Evolutionary conservation across 1,284 basidiomycete species (phyloP).

Genomic region (Ganoderma resinaceum): DNA sequence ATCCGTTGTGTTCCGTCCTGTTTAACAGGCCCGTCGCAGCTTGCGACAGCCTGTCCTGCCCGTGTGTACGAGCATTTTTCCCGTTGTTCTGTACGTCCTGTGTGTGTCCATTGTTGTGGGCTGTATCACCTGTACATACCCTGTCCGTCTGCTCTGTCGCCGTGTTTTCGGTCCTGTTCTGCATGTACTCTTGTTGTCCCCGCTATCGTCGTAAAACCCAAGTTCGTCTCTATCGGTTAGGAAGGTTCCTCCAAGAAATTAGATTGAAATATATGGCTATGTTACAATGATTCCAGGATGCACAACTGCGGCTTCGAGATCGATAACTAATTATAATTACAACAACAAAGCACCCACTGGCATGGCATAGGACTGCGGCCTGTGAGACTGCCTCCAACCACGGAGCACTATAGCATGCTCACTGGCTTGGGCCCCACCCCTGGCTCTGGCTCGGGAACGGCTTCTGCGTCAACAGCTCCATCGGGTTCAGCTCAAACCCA

Average conservation of each 20-base stretch:
- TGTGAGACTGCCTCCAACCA: not conserved
- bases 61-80: not conserved
- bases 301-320: not conserved
- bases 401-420: not conserved
- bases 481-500: conserved; percentile 23
- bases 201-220: not conserved
- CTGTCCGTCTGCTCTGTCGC: not conserved
- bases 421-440: conserved; percentile 5
- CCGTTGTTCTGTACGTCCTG: not conserved
- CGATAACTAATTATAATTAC: not conserved
- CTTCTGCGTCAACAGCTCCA: conserved; percentile 29
- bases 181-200: not conserved
- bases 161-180: not conserved
- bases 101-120: not conserved
- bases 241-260: not conserved
- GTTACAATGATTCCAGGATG: not conserved
- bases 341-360: not conserved
- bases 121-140: too few relatives aligned
- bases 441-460: conserved; percentile 26
- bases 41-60: not conserved
- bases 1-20: not conserved
- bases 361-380: not conserved
- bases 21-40: not conserved
- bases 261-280: not conserved
- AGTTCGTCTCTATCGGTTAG: not conserved